Base-by-base conservation (phyloP, 805 yeast species). In the Candida montana region DNA sequence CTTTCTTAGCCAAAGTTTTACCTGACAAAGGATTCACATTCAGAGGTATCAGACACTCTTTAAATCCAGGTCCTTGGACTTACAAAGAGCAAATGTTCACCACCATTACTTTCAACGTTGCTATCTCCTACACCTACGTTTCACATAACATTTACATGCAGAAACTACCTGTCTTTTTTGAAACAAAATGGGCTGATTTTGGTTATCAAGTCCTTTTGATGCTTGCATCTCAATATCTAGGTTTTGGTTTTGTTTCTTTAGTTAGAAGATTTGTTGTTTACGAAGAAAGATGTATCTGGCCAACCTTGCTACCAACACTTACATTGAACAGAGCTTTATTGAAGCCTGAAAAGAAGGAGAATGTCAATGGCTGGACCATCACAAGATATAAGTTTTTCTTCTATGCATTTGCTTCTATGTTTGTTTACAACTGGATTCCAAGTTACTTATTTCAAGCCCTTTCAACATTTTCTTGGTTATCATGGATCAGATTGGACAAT, bases 61-160 rank as follows among this genome's bases (percentile, higher is more conserved):
- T 79, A 40, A 77, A 77, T 55, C 82, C 81, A 3, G 83, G 85
- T 10, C 81, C 82, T 11, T 81, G 83, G 81, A 63, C 68, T 23
- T 65, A 58, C 47, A 80, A 80, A 54, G 86, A 80, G 52, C 87
- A 81, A 57, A 77, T 79, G 79, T 67, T 81, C 44, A 66, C 81
- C 2, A 75, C 86, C 48, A 47, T 69, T 28, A 57, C 67, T 40
- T 63, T 64, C 41, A 60, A 65, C 31, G 65, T 67, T 20, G 63
- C 70, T 13, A 53, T 55, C 16, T 55, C 60, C 9, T 48, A 54
- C 24, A 55, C 61, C 30, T 63, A 64, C 40, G 72, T 66, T 33
- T 58, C 62, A 27, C 58, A 54, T 28, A 69, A 69, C 48, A 59
- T 77, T 41, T 62, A 23, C 26, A 56, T 59, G 5, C 64, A 59